phyloP scores from a whole-genome alignment of 345 rosid species.

The Eucalyptus curtisii region DNA sequence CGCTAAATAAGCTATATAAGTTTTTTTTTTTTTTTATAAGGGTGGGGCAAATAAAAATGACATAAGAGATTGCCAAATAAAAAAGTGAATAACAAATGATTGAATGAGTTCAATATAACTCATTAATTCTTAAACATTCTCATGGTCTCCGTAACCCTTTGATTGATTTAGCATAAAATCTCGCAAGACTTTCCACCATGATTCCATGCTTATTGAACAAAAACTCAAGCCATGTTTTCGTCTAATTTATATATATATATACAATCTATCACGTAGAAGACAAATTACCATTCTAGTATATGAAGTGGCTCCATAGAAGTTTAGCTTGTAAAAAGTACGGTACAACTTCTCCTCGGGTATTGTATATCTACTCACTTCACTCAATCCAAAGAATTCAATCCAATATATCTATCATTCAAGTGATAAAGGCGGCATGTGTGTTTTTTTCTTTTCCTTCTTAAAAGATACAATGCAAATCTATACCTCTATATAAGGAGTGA shows the following conservation, averaged over 20 bases:
- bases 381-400: not conserved
- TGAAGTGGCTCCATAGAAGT: not conserved
- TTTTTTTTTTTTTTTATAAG: too few species aligned
- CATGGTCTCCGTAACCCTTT: fast-evolving
- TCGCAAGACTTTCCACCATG: too few species aligned
- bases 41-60: not conserved
- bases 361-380: not conserved
- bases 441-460: not conserved
- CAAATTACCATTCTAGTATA: not conserved
- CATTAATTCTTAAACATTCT: not conserved
- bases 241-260: not conserved
- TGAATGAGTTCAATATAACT: not conserved
- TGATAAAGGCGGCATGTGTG: not conserved
- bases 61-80: not conserved
- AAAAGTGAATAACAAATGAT: not conserved
- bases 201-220: too few species aligned
- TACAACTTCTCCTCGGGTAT: not conserved
- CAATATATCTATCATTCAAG: not conserved
- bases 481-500: not conserved
- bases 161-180: not conserved
- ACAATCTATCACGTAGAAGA: not conserved
- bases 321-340: not conserved
- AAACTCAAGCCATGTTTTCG: not conserved
- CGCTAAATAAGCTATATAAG: not conserved
- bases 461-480: not conserved